Evolutionary conservation across 768 basidiomycete species (phyloP).

Genomic region (Mycena olivaceomarginata): DNA sequence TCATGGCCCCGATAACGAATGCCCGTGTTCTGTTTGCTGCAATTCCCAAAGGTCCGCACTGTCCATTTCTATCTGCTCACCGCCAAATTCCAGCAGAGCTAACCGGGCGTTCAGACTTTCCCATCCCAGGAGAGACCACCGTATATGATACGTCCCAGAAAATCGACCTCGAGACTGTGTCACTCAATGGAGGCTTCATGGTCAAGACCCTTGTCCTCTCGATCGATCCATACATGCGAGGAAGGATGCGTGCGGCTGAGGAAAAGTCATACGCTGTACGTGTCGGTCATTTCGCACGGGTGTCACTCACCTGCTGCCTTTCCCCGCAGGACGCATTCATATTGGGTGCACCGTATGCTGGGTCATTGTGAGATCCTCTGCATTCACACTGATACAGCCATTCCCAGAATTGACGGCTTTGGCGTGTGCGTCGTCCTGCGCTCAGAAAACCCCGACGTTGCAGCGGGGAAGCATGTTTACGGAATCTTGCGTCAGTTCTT

Average conservation of each 20-base stretch:
- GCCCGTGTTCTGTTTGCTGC: constrained; percentile 60
- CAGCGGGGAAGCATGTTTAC: constrained; percentile 64
- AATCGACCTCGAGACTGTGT: constrained; percentile 70
- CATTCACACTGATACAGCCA: not conserved
- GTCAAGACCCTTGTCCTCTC: constrained; percentile 69
- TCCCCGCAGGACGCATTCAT: constrained; percentile 44
- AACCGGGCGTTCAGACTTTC: constrained; percentile 54
- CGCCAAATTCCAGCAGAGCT: constrained; percentile 23
- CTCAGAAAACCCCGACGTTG: constrained; percentile 58
- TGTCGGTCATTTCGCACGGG: too few relatives aligned
- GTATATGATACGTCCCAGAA: constrained; percentile 63
- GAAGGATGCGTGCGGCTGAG: constrained; percentile 59
- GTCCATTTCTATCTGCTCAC: constrained; percentile 36
- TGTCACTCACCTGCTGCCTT: constrained; percentile 37
- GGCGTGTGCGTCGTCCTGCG: constrained; percentile 68
- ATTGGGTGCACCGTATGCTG: constrained; percentile 60
- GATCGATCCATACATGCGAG: constrained; percentile 64
- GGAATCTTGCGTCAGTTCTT: constrained; percentile 53
- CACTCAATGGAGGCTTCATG: constrained; percentile 67
- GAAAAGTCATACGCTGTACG: constrained; percentile 51
- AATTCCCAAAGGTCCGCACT: constrained; percentile 55
- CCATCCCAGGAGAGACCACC: constrained; percentile 66
- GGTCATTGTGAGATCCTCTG: not conserved
- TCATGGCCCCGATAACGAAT: constrained; percentile 58
- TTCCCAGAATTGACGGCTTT: constrained; percentile 50